Base-by-base conservation (phyloP, 805 yeast genomes). In the Metschnikowia chrysomelidarum region DNA sequence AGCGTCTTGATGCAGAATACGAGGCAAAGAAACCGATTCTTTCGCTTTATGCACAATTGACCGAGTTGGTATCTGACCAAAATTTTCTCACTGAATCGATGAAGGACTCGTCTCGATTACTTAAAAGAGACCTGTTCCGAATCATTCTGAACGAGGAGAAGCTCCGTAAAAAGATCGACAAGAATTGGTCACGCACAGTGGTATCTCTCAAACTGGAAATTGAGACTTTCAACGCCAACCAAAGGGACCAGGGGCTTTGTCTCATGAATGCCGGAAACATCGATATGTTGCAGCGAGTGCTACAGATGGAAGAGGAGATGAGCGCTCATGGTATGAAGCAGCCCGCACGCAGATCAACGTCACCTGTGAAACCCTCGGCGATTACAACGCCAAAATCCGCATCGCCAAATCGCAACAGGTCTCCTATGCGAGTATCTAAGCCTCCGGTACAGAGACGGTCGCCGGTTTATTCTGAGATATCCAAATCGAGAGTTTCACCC, bases 141-240 rank as follows among this genome's bases (percentile, higher is more conserved):
- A 81, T 89, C 16, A 63, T 91, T 40, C 67, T 84, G 38, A 75
- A 82, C 38, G 98, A 91, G 54, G 96, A 88, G 54, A 81, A 73
- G 51, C 66, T 79, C 24, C 66, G 97, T 36, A 82, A 82, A 47
- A 73, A 74, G 35, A 67, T 89, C 6, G 61, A 75, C n/a, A 77
- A 78, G 51, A 74, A 75, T 46, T 63, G 86, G 46, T 98, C 98
- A 0, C 64, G 67, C 23, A 67, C 83, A 0, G 60, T 86, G 7
- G 58, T 63, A 4, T 73, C 67, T 1, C 58, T 91, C 30, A 73
- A 71, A 41, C 26, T 43, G 1, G 73, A 72, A 32, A 49, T 86
- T 4, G 40, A 48, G 3, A 62, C 61, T 9, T 84, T 76, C 64
- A 79, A 81, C 44, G 49, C 56, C 5, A 43, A 49, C 2, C 56